Base-by-base conservation (phyloP, 108 stramenopile species). In the Mayamaea pseudoterrestris region DNA sequence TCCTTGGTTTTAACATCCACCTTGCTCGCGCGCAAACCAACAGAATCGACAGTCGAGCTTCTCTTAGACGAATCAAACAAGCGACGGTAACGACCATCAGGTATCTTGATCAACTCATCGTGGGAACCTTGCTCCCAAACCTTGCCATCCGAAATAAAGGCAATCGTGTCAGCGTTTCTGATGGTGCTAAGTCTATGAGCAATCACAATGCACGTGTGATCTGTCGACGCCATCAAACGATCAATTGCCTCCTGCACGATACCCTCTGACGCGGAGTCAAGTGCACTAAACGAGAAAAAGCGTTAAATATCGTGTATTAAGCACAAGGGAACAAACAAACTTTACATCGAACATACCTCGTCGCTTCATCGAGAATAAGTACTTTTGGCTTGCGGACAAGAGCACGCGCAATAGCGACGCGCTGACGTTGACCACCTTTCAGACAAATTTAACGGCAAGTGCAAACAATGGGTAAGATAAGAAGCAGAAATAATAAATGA, bases 361-460 rank as follows among this genome's bases (percentile, higher is more conserved):
- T 86, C 7, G 80, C 93, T 58, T 90, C 92, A 44, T 93, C 94
- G 5, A 95, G 68, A 5, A 96, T 61, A 0, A 96, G 65, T n/a
- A 95, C 36, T 35, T 70, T 63, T 11, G 91, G 87, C 41, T 76
- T 69, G 53, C 75, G 74, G 11, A 89, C 65, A 27, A 95, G 54
- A 25, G 92, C 94, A n/a, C 50, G 37, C 6, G 93, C 90, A 52
- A 95, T 96, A 2, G 88, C 90, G 28, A 93, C 77, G 6, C 66
- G 54, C 41, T 82, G 80, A 39, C 74, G 76, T 36, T 84, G 83
- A 7, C 77, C 79, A 17, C 80, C 80, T 31, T 65, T 69, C 12
- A 88, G 56, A 41, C 67, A 66, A 22, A 66, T 62, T 6, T 66
- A 34, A n/a, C n/a, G n/a, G n/a, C n/a, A n/a, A n/a, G n/a, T n/a